Evolutionary conservation across 1,284 basidiomycete species (phyloP).

Genomic region (Heterobasidion parviporum): DNA sequence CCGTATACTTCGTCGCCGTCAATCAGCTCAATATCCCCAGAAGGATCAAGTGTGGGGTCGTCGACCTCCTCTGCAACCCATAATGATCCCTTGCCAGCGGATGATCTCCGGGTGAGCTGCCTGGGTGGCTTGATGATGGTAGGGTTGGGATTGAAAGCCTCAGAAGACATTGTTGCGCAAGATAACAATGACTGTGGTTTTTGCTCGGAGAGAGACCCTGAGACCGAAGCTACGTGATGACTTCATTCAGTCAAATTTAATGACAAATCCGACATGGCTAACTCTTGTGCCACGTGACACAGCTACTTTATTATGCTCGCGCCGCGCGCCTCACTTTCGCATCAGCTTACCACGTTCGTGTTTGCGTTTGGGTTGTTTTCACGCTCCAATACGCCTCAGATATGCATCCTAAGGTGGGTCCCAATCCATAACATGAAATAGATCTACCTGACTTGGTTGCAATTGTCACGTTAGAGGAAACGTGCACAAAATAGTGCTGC

Average conservation of each 20-base stretch:
- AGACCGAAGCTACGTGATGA: too few species aligned
- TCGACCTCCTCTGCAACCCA: constrained; percentile 23
- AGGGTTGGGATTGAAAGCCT: constrained; percentile 29
- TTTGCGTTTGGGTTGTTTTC: neutral
- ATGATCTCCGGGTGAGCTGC: constrained; percentile 3
- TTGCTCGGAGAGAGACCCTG: neutral
- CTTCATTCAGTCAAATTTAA: neutral
- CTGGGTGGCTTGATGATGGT: constrained; percentile 22
- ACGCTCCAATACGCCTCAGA: neutral
- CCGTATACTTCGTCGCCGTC: constrained; percentile 48
- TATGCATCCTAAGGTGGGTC: constrained; percentile 17
- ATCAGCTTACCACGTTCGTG: neutral
- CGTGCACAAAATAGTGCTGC: constrained; percentile 23
- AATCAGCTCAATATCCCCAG: constrained; percentile 32
- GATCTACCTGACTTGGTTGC: constrained; percentile 1
- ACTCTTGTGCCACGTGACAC: neutral
- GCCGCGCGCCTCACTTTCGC: neutral
- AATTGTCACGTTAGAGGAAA: constrained; percentile 29
- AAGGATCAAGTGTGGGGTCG: constrained; percentile 18
- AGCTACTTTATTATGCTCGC: neutral
- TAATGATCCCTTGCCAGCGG: constrained; percentile 18
- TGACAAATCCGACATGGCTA: neutral
- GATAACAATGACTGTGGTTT: neutral
- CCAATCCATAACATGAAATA: neutral
- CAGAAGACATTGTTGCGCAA: constrained; percentile 18